Evolutionary conservation across 768 basidiomycete species (phyloP), one percentile per base, ranked within the genome.

Genomic region (Mycena metata): DNA sequence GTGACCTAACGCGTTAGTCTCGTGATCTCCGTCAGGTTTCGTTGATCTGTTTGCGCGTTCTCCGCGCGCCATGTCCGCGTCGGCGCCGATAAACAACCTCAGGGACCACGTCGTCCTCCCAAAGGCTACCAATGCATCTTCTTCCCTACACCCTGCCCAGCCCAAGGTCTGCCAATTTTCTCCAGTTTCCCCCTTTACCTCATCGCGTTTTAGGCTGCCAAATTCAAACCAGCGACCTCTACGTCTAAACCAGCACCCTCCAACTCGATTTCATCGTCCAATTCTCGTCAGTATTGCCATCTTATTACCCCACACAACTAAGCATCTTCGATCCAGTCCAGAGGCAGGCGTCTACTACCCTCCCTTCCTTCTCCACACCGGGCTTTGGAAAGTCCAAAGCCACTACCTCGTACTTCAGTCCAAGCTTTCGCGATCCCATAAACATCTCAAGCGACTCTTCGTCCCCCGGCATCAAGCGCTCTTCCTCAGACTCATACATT

Each of bases 191-290:
- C n/a, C 45, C 46, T 2, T 52, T 23, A 7, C 41, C 42, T 41
- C 39, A 49, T 30, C 33, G 21, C 43, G 41, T 19, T 60, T 1
- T 26, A 68, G 68, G 10, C 63, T 35, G 58, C 81, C 49, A 85
- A 84, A 76, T 86, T 86, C 71, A 86, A 85, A 72, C 85, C 85
- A 16, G 83, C 84, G 21, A 70, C 70, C 8, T n/a, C n/a, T n/a
- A n/a, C n/a, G n/a, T n/a, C n/a, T n/a, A 86, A 85, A 72, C 85
- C 85, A 16, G 83, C 84, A 21, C 70, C 70, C 8, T 59, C 59
- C 8, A 54, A 36, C n/a, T 56, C 66, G 0, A 35, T 67, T 19
- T 66, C 67, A 5, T 49, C 67, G 5, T 36, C 67, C 45, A 64
- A 54, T 35, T 23, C 56, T 26, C 43, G 57, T 58, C 12, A 33